Evolutionary conservation across 2,329 filamentous ascomycete species (phyloP).

Genomic region (Colletotrichum lupini): DNA sequence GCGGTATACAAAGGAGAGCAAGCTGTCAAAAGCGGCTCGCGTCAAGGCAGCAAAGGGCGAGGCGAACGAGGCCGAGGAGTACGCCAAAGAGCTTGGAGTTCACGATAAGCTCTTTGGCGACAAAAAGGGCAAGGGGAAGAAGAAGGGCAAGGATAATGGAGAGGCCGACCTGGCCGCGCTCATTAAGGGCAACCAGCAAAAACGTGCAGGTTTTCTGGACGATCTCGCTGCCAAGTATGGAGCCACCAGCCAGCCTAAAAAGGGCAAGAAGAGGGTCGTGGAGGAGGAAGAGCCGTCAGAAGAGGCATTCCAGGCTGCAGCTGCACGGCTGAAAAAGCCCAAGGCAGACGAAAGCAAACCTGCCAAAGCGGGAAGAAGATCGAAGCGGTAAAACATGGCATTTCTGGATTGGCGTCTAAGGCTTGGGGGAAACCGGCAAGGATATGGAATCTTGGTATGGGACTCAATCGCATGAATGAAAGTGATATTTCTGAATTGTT

Average conservation of each 20-base stretch:
- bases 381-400: slow-evolving; percentile 12
- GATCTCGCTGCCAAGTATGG: slow-evolving; percentile 82
- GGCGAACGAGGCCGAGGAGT: slow-evolving; percentile 77
- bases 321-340: slow-evolving; percentile 58
- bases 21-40: slow-evolving; percentile 69
- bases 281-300: slow-evolving; percentile 74
- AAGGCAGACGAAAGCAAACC: slow-evolving; percentile 37
- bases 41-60: slow-evolving; percentile 74
- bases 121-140: slow-evolving; percentile 52
- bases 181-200: slow-evolving; percentile 78
- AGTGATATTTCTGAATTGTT: neutral
- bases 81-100: slow-evolving; percentile 79
- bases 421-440: neutral
- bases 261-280: slow-evolving; percentile 63
- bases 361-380: slow-evolving; percentile 8
- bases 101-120: slow-evolving; percentile 73
- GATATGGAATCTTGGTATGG: slow-evolving; percentile 6
- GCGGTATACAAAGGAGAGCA: slow-evolving; percentile 79
- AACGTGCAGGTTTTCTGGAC: slow-evolving; percentile 75
- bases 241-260: slow-evolving; percentile 56
- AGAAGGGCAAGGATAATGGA: slow-evolving; percentile 54
- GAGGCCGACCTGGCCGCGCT: slow-evolving; percentile 75
- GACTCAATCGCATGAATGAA: neutral
- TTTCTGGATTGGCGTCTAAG: slow-evolving; percentile 22
- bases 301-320: slow-evolving; percentile 69